phyloP scores from a whole-genome alignment of 78 protist genomes.

The Goniomonas avonlea region DNA sequence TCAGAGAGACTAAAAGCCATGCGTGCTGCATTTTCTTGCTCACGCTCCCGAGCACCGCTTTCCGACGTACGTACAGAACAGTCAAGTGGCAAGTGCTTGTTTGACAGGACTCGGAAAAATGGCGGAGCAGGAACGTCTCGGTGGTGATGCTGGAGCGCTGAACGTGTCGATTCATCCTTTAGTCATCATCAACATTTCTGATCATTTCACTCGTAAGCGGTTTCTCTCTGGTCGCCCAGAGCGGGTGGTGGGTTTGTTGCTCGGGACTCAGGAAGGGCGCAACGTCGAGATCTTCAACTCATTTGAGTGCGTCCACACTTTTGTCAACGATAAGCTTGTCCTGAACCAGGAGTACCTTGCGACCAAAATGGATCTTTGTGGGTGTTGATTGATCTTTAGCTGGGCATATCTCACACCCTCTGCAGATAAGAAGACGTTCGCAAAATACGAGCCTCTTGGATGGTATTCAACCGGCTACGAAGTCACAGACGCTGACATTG shows the following conservation, averaged over 20 bases:
- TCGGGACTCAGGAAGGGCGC: slow-evolving; percentile 68
- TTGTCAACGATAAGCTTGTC: slow-evolving; percentile 8
- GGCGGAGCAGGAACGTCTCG: too few species aligned
- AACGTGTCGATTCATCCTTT: slow-evolving; percentile 62
- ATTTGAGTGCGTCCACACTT: slow-evolving; percentile 59
- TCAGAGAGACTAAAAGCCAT: too few species aligned
- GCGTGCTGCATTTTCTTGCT: too few species aligned
- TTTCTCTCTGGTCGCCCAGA: neutral
- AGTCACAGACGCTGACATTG: slow-evolving; percentile 30
- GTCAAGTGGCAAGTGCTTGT: too few species aligned
- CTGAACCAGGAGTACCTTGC: neutral
- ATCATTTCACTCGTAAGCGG: slow-evolving; percentile 65
- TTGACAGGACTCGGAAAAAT: too few species aligned
- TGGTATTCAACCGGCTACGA: slow-evolving; percentile 64
- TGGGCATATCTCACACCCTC: too few species aligned
- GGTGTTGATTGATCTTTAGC: neutral
- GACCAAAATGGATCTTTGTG: neutral
- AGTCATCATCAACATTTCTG: slow-evolving; percentile 68
- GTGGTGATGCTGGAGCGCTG: too few species aligned
- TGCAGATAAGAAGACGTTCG: slow-evolving; percentile 60
- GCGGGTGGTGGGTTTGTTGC: slow-evolving; percentile 60
- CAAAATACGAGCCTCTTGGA: slow-evolving; percentile 59
- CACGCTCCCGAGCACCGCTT: too few species aligned
- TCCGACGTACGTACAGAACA: too few species aligned
- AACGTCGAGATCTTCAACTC: slow-evolving; percentile 64